Evolutionary conservation across 257 asterid species (phyloP).

Genomic region (Solanum ahanhuiri): DNA sequence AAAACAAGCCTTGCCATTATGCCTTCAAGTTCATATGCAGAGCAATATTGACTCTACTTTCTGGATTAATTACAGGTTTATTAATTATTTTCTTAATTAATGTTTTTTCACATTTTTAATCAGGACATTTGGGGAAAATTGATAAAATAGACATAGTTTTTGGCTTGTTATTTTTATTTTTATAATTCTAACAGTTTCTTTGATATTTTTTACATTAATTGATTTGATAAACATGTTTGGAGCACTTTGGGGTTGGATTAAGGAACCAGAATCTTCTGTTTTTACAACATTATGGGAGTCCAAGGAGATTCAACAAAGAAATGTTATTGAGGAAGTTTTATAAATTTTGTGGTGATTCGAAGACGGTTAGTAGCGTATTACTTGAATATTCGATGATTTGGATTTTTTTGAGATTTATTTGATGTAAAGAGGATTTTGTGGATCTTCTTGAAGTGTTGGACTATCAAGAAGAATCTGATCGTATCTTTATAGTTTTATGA

Average conservation of each 20-base stretch:
- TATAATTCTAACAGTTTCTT: background rate
- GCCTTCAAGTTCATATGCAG: background rate
- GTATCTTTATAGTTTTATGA: no score
- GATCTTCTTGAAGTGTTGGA: no score
- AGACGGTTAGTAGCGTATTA: no score
- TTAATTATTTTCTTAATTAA: background rate
- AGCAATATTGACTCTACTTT: background rate
- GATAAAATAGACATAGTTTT: background rate
- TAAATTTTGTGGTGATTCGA: no score
- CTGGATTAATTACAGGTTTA: background rate
- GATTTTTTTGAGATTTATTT: no score
- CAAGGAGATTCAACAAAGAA: background rate
- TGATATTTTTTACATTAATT: background rate
- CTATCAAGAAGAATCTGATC: no score
- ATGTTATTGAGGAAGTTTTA: background rate
- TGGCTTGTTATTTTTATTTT: background rate
- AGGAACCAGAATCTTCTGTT: background rate
- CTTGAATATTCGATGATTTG: no score
- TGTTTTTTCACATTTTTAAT: background rate
- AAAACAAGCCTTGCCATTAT: background rate
- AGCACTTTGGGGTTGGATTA: background rate
- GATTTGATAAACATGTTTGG: background rate
- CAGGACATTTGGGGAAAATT: background rate
- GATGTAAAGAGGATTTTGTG: no score
- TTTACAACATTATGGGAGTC: background rate